These are phyloP conservation scores for Maudiozyma turicensis DNA, from an alignment of 805 yeast species.

Conservation along the genomic window DNA sequence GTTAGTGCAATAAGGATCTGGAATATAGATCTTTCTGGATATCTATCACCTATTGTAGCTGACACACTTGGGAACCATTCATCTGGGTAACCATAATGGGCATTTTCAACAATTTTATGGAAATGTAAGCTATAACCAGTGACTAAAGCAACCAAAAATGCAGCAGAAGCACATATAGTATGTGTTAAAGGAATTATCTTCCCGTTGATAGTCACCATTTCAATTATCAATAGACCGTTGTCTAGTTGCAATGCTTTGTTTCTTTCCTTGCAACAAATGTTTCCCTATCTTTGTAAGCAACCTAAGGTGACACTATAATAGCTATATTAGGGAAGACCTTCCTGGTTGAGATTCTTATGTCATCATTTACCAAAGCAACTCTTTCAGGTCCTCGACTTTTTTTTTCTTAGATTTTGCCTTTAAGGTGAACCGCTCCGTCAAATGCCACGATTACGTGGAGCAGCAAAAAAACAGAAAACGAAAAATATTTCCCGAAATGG, in stretches of 20 bases:
- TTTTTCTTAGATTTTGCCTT: no score
- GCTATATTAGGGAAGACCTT: no score
- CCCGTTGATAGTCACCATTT: constrained; percentile 44
- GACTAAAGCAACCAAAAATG: constrained; percentile 64
- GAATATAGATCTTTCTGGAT: constrained; percentile 89
- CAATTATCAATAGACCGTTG: background rate
- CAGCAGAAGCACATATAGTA: constrained; percentile 58
- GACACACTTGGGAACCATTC: constrained; percentile 99
- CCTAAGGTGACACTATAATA: no score
- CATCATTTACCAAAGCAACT: no score
- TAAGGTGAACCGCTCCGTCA: no score
- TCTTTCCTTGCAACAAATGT: no score
- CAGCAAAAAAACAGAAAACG: no score
- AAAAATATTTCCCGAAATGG: no score
- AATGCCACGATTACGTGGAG: no score
- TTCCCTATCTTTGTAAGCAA: no score
- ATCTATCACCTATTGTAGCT: constrained; percentile 94
- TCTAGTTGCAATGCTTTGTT: background rate
- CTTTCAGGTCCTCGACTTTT: no score
- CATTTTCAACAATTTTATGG: constrained; percentile 79
- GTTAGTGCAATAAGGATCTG: constrained; percentile 89
- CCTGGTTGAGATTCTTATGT: no score
- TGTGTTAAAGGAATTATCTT: constrained; percentile 62
- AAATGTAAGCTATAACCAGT: constrained; percentile 76
- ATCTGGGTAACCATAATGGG: constrained; percentile 83